phyloP scores from a whole-genome alignment of 179 eudicot species.

The Patellifolia procumbens region DNA sequence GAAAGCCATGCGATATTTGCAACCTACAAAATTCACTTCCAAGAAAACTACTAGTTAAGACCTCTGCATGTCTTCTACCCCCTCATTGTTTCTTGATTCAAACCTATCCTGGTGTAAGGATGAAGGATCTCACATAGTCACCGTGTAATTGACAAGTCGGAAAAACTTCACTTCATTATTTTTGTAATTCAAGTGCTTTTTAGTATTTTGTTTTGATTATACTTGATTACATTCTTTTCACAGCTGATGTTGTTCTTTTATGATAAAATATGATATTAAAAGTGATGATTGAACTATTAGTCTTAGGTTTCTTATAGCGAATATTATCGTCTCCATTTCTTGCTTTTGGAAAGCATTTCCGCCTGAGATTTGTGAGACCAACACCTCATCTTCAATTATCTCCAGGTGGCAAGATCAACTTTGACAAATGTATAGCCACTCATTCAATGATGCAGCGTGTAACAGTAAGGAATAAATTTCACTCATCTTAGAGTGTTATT shows the following conservation, averaged over 20 bases:
- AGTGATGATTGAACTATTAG: not conserved
- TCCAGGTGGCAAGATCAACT: slow-evolving; percentile 81
- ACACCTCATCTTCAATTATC: slow-evolving; percentile 20
- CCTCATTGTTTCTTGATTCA: not conserved
- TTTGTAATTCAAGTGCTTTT: not conserved
- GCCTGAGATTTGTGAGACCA: not conserved
- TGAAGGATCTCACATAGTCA: not conserved
- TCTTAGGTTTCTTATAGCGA: not conserved
- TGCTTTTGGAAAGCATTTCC: slow-evolving; percentile 5
- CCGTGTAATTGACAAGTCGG: not conserved
- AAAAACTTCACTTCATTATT: not conserved
- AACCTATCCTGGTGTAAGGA: not conserved
- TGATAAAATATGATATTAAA: not conserved
- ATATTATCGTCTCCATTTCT: not conserved
- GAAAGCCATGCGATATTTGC: not conserved
- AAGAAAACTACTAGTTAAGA: not conserved
- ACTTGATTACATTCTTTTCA: not conserved
- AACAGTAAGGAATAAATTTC: slow-evolving; percentile 39
- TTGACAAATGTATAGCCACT: slow-evolving; percentile 90
- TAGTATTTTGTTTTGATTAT: not conserved
- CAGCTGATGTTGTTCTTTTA: not conserved
- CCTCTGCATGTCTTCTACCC: not conserved
- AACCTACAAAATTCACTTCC: not conserved
- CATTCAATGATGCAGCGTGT: slow-evolving; percentile 73
- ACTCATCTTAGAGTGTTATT: not conserved